Evolutionary conservation across 768 basidiomycete genomes (phyloP).

Genomic region (Calocybe gangraenosa): DNA sequence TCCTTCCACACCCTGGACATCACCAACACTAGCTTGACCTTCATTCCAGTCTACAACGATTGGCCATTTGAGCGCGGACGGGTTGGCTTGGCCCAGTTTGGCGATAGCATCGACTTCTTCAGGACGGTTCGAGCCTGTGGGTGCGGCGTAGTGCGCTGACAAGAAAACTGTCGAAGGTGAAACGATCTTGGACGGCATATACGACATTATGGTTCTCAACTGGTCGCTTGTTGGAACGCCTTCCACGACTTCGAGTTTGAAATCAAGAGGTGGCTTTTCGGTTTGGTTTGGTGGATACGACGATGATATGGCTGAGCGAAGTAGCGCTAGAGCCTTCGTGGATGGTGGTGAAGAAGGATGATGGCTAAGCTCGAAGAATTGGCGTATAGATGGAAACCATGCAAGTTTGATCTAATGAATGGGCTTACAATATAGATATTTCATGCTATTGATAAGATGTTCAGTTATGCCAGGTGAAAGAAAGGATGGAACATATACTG

Average conservation of each 20-base stretch:
- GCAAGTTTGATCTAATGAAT: neutral
- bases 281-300: slow-evolving; percentile 57
- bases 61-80: slow-evolving; percentile 68
- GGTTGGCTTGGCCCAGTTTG: slow-evolving; percentile 50
- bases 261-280: slow-evolving; percentile 50
- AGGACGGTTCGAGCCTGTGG: slow-evolving; percentile 33
- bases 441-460: slow-evolving; percentile 35
- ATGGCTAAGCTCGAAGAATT: slow-evolving; percentile 41
- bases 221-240: slow-evolving; percentile 65
- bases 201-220: slow-evolving; percentile 60
- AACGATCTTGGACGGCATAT: slow-evolving; percentile 39
- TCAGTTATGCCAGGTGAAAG: neutral
- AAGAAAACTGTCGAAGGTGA: slow-evolving; percentile 45
- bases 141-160: slow-evolving; percentile 57
- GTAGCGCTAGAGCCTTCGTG: slow-evolving; percentile 51
- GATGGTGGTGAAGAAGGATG: slow-evolving; percentile 64
- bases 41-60: slow-evolving; percentile 76
- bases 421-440: slow-evolving; percentile 61
- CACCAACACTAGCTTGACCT: slow-evolving; percentile 62
- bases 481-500: no score
- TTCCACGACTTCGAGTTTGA: slow-evolving; percentile 71
- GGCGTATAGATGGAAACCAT: slow-evolving; percentile 3
- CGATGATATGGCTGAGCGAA: slow-evolving; percentile 52
- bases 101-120: slow-evolving; percentile 40
- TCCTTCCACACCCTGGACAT: slow-evolving; percentile 63